phyloP scores from a whole-genome alignment of 768 basidiomycete genomes.

The Leucogyrophana mollusca region DNA sequence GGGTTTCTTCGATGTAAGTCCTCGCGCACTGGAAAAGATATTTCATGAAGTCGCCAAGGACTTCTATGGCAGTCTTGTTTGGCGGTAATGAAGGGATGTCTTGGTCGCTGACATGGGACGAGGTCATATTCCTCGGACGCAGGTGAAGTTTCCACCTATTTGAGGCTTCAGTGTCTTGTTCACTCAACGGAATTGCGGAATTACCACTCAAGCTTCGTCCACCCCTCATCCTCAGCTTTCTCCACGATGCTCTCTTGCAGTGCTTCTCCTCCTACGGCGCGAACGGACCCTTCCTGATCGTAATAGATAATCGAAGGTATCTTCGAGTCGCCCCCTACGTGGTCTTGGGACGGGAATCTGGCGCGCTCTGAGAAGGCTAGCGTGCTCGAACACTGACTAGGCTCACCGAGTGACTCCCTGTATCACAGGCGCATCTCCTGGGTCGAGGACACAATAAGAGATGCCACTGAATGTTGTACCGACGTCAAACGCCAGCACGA shows the following conservation, averaged over 20 bases:
- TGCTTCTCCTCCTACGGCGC: slow-evolving; percentile 47
- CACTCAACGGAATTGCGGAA: not conserved
- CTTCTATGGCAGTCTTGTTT: slow-evolving; percentile 39
- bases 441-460: slow-evolving; percentile 37
- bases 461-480: slow-evolving; percentile 53
- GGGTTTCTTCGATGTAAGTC: slow-evolving; percentile 44
- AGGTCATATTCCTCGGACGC: slow-evolving; percentile 22
- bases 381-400: not conserved
- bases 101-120: slow-evolving; percentile 22
- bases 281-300: slow-evolving; percentile 35
- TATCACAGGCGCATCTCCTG: slow-evolving; percentile 24
- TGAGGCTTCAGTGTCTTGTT: slow-evolving; percentile 6
- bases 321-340: slow-evolving; percentile 46
- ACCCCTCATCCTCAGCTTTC: slow-evolving; percentile 37
- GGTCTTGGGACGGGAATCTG: slow-evolving; percentile 48
- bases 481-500: slow-evolving; percentile 51
- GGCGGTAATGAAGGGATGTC: slow-evolving; percentile 43
- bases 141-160: slow-evolving; percentile 37
- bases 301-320: slow-evolving; percentile 52
- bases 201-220: slow-evolving; percentile 31
- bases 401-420: slow-evolving; percentile 23
- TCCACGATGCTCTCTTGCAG: slow-evolving; percentile 36
- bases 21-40: slow-evolving; percentile 45
- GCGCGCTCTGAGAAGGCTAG: slow-evolving; percentile 3
- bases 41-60: slow-evolving; percentile 48